Evolutionary conservation across 192 early-diverging fungal species (phyloP).

Genomic region (Backusella macrospora): DNA sequence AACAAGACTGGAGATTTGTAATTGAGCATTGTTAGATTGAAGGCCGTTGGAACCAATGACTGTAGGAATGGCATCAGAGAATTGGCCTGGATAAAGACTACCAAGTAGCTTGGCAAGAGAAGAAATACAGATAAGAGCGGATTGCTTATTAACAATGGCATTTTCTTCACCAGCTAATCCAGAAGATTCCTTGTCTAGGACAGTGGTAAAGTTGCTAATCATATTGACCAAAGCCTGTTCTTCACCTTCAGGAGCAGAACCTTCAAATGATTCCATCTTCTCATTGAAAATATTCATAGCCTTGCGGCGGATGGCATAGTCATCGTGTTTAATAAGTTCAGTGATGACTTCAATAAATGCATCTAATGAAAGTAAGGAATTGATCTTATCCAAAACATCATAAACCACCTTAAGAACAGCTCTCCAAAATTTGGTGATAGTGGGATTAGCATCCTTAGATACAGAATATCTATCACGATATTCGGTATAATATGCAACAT

Average conservation of each 20-base stretch:
- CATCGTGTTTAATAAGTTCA: constrained; percentile 60
- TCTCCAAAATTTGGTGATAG: constrained; percentile 51
- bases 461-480: constrained; percentile 46
- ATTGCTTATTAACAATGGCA: constrained; percentile 66
- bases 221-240: constrained; percentile 52
- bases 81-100: constrained; percentile 59
- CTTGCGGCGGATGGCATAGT: constrained; percentile 70
- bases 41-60: constrained; percentile 51
- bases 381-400: constrained; percentile 73
- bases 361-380: constrained; percentile 72
- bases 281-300: constrained; percentile 77
- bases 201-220: constrained; percentile 46
- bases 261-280: constrained; percentile 33
- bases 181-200: constrained; percentile 47
- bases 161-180: constrained; percentile 46
- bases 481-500: constrained; percentile 56
- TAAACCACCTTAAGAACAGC: constrained; percentile 66
- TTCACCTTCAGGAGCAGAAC: constrained; percentile 49
- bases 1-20: constrained; percentile 58
- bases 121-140: constrained; percentile 78
- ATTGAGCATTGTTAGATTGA: constrained; percentile 47
- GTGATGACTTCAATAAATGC: constrained; percentile 75
- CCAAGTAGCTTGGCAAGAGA: constrained; percentile 72
- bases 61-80: constrained; percentile 55
- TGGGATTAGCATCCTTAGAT: constrained; percentile 34